Evolutionary conservation across 257 asterid species (phyloP).

Genomic region (Vinca minor): DNA sequence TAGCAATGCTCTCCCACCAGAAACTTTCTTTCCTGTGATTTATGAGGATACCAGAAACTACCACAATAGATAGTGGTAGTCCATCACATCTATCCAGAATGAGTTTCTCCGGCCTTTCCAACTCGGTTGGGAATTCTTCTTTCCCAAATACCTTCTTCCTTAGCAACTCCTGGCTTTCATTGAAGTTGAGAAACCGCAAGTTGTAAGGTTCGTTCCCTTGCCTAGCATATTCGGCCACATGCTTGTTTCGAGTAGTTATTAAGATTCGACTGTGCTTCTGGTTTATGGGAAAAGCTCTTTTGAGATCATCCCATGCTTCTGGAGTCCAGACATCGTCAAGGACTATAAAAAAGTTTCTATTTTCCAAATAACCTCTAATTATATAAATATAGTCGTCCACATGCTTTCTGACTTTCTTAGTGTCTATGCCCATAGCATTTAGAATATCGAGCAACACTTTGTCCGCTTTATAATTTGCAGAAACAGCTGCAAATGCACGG

Average conservation of each 20-base stretch:
- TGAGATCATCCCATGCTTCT: slow-evolving; percentile 2
- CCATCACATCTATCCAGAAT: slow-evolving; percentile 24
- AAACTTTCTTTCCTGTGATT: not conserved
- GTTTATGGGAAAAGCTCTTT: slow-evolving; percentile 6
- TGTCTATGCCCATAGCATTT: not conserved
- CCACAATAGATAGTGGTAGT: slow-evolving; percentile 26
- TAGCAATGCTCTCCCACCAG: slow-evolving; percentile 17
- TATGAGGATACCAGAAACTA: slow-evolving; percentile 18
- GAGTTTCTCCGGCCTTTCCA: slow-evolving; percentile 11
- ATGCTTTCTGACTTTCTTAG: not conserved
- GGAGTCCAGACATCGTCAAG: slow-evolving; percentile 17
- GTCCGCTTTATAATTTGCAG: slow-evolving; percentile 7
- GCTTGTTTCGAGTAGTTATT: slow-evolving; percentile 8
- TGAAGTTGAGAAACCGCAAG: slow-evolving; percentile 16
- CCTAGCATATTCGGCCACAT: slow-evolving; percentile 20
- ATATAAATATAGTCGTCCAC: not conserved
- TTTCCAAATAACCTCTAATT: not conserved
- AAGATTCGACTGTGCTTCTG: slow-evolving; percentile 10
- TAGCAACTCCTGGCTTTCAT: slow-evolving; percentile 32
- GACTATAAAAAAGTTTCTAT: slow-evolving; percentile 5
- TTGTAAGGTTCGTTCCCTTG: slow-evolving; percentile 13
- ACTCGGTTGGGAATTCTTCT: slow-evolving; percentile 16
- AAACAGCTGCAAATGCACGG: slow-evolving; percentile 20
- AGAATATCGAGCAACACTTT: slow-evolving; percentile 16
- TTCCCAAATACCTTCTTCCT: slow-evolving; percentile 26